Base-by-base conservation (phyloP, 2,329 filamentous ascomycete genomes). In the Talaromyces sp. region DNA sequence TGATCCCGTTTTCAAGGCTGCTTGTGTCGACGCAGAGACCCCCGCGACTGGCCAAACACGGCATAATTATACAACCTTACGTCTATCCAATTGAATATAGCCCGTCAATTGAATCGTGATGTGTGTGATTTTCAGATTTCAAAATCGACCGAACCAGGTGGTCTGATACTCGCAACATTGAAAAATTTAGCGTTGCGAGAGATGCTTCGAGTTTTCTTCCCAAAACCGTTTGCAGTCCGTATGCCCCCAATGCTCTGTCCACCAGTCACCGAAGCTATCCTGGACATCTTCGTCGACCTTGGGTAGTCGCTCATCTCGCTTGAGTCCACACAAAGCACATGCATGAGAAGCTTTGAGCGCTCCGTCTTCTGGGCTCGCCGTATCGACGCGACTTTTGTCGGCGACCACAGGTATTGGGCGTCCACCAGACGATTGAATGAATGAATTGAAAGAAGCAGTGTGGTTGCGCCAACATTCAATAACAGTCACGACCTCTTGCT, bases 201-300 rank as follows among this genome's bases (percentile, higher is more conserved):
- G 78, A 62, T 82, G 81, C 58, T 81, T 81, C 73, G 90, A 90
- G 73, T 96, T 88, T 68, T 88, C 82, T 62, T 88, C 78, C 93
- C 93, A 98, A 71, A 96, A 96, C 64, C 89, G 88, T 72, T 85
- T 85, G 76, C 93, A 98, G 22, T 85, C 84, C 64, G 85, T 80
- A 75, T 93, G 90, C 0, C 89, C 91, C 89, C 92, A 93, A 73
- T 93, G 88, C 53, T 97, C 92, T 49, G 89, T 81, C 93, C 93
- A 98, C 91, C 92, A 98, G 78, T 98, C 93, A 13, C 92, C 92
- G 80, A 97, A 97, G 73, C 90, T 92, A 74, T 98, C 93, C 69
- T 93, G 88, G 9, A 96, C 86, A 28, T 88, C 82, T 58, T 87
- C 79, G 70, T 96, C 92, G 36, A 95, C 84, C 70, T 88, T 91